Evolutionary conservation across 257 asterid species (phyloP), one percentile per base, ranked within the genome.

Genomic region (Agastache rugosa): DNA sequence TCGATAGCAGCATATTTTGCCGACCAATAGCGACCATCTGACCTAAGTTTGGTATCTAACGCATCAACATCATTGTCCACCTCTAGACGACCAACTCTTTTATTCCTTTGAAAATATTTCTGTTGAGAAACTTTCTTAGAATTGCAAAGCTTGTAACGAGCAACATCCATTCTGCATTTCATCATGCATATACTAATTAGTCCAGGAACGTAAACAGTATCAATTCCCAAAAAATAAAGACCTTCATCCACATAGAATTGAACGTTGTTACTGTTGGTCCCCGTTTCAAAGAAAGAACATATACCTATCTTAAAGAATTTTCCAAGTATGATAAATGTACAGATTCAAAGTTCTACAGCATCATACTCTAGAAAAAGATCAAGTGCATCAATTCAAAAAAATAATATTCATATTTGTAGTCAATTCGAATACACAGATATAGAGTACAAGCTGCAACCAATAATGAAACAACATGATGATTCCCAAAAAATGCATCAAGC

Each of bases 11-110:
- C 82, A 78, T 87, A 85, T 50, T 85, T 87, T 5, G 93, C 89
- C 56, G 99, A 92, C 97, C 99, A 95, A 77, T 95, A 95, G 53
- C 99, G 93, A 67, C 97, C 98, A 67, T 85, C 97, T 31, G 90
- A 89, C 71, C 88, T 85, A 62, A 92, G 93, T 75, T 84, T 89
- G 17, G 47, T 68, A 72, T 92, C 97, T 69, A 95, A 75, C 5
- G 82, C 83, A 81, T 92, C 98, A 63, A 84, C 69, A 76, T 95
- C 99, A 66, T 35, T 77, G 79, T 95, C 99, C 64, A 85, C 76
- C 51, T 83, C 92, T 45, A 89, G 55, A 64, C 54, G 70, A 20
- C 89, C 82, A 63, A 73, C 71, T 56, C 81, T 80, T 74, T 63
- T 83, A 48, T 66, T 80, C 77, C 67, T 50, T 61, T 51, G 77